Percentiles rank a stretch among this genome's conserved stretches.
These are phyloP conservation scores for Phialocephala subalpina DNA, from an alignment of 2,329 filamentous ascomycete species.

Conservation along the genomic window DNA sequence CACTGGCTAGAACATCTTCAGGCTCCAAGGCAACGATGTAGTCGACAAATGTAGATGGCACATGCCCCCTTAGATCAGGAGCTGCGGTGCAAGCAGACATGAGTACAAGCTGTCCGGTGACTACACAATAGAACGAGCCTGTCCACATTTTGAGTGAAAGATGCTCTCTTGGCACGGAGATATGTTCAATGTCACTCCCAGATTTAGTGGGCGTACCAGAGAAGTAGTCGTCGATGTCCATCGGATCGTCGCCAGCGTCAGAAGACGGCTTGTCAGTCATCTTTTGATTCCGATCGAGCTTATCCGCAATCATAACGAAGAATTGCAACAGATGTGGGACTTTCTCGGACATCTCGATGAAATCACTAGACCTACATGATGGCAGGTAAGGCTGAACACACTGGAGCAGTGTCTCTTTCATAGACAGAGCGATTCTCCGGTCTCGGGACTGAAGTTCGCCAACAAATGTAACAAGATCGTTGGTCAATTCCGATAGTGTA, in stretches of 20 bases:
- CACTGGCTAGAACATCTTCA: constrained; percentile 62
- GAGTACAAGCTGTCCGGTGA: constrained; percentile 37
- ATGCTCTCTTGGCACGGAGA: constrained; percentile 52
- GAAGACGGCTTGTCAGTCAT: constrained; percentile 1
- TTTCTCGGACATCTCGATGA: constrained; percentile 30
- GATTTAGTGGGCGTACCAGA: constrained; percentile 64
- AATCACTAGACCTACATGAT: constrained; percentile 28
- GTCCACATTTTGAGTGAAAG: constrained; percentile 37
- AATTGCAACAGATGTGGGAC: constrained; percentile 37
- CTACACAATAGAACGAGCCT: constrained; percentile 37
- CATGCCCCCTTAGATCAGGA: constrained; percentile 46
- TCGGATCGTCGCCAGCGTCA: constrained; percentile 55
- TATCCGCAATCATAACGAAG: constrained; percentile 35
- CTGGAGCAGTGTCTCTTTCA: constrained; percentile 38
- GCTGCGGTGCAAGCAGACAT: constrained; percentile 32
- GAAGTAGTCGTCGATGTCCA: constrained; percentile 74
- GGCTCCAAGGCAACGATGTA: constrained; percentile 57
- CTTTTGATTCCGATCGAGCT: constrained; percentile 28
- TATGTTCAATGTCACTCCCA: constrained; percentile 46
- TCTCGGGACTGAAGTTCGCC: constrained; percentile 14
- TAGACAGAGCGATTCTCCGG: not conserved
- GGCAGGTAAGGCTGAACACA: constrained; percentile 42
- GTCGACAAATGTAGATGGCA: constrained; percentile 60
- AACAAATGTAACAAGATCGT: constrained; percentile 35
- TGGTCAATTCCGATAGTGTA: constrained; percentile 28